Evolutionary conservation across 768 basidiomycete genomes (phyloP).

Genomic region (Trametes cubensis): DNA sequence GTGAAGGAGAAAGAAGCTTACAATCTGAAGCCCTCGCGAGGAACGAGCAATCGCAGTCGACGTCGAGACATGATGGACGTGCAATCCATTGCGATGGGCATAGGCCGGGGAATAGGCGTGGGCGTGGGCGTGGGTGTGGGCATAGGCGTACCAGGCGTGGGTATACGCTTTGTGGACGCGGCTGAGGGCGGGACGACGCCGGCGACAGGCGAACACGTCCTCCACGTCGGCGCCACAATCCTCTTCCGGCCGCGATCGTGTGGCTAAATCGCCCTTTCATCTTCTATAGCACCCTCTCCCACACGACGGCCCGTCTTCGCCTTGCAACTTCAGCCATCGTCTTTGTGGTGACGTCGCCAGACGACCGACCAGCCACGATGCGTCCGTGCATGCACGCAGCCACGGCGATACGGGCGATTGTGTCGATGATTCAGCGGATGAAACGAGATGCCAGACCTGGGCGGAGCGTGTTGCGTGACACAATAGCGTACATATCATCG

Average conservation of each 20-base stretch:
- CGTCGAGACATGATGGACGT: background rate
- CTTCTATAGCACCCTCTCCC: background rate
- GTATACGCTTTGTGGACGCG: background rate
- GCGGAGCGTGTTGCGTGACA: constrained; percentile 3
- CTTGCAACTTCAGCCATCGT: background rate
- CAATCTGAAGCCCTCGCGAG: background rate
- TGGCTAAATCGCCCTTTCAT: constrained; percentile 4
- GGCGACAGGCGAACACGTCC: background rate
- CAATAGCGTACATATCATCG: constrained; percentile 13
- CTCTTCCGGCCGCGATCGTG: constrained; percentile 12
- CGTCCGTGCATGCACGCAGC: too few species aligned
- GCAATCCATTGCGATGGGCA: background rate
- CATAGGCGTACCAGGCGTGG: too few species aligned
- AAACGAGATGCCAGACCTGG: background rate
- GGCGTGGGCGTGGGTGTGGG: background rate
- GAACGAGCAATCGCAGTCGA: background rate
- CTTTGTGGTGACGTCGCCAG: background rate
- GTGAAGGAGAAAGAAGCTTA: background rate
- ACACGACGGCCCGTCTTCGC: background rate
- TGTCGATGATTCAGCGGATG: background rate
- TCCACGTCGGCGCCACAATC: constrained; percentile 20
- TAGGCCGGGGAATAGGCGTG: too few species aligned
- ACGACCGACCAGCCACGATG: background rate
- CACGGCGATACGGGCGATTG: too few species aligned
- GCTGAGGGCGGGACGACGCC: background rate